Base-by-base conservation (phyloP, 257 asterid species). In the Solanum ossicruentum region DNA sequence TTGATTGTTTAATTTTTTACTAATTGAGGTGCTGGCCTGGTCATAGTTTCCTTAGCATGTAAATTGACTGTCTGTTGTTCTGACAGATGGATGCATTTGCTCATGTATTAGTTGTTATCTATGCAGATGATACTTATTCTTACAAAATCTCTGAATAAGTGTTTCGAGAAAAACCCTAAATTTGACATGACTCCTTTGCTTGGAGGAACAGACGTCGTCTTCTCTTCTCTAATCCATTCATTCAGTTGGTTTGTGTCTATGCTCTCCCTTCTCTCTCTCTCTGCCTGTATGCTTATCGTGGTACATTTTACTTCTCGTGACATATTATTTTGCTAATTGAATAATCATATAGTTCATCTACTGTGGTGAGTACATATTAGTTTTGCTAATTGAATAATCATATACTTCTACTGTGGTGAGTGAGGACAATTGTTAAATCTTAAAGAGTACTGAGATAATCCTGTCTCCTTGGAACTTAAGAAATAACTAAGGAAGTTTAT, bases 101-200 rank as follows among this genome's bases (percentile, higher is more conserved):
- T 88, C 86, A 84, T 87, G n/a, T 71, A 77, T 66, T 71, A 32
- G 12, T 86, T 86, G 82, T 39, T 52, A 84, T 88, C 71, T 81
- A 82, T 88, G 95, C 98, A 97, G 99, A 92, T 95, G 96, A 92
- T 97, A 86, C 94, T 97, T 88, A 95, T 97, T 85, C 98, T 97
- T 83, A 97, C 99, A 20, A 97, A 97, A 90, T 97, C 99, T 56
- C 94, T 97, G 66, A 90, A 97, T 90, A 93, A 94, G 86, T 95
- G 99, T 86, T 97, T 95, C 51, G 99, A 95, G 98, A 97, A 89
- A 95, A 97, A 97, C 66, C 91, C 99, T 36, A 97, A 97, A 85
- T 97, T 93, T 88, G 99, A 97, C 86, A 94, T 97, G 99, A 95
- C 98, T 75, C 92, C 98, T 47, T 89, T 95, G 92, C 98, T 95